These are phyloP conservation scores for Fusarium continuum DNA, from an alignment of 2,329 filamentous ascomycete genomes.

Conservation along the genomic window DNA sequence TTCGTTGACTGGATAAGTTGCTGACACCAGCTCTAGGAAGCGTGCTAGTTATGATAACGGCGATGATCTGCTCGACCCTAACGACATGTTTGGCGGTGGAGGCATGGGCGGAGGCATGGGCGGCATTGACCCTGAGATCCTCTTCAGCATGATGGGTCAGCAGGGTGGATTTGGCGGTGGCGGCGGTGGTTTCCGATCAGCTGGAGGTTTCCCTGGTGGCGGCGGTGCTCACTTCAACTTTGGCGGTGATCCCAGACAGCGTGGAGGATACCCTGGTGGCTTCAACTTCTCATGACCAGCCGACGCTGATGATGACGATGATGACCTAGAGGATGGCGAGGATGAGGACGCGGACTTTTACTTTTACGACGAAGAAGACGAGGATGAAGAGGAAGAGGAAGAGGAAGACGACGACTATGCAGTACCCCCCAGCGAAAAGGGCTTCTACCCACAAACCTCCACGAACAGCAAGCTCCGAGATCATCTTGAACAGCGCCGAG, in stretches of 20 bases:
- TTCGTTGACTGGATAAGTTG: neutral
- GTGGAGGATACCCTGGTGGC: constrained; percentile 51
- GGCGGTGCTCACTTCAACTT: constrained; percentile 69
- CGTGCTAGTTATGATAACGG: constrained; percentile 90
- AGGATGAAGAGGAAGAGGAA: constrained; percentile 36
- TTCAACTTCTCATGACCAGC: constrained; percentile 62
- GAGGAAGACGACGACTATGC: constrained; percentile 41
- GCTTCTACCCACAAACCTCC: constrained; percentile 15
- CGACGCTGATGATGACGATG: constrained; percentile 49
- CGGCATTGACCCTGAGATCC: constrained; percentile 78
- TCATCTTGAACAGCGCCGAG: constrained; percentile 46
- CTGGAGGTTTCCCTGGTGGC: constrained; percentile 62
- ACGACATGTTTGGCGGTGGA: constrained; percentile 81
- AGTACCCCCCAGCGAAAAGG: constrained; percentile 35
- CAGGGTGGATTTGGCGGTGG: constrained; percentile 66
- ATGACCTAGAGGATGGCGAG: constrained; percentile 47
- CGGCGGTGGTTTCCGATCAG: constrained; percentile 62
- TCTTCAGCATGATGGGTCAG: constrained; percentile 85
- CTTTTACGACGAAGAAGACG: constrained; percentile 38
- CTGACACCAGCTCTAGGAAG: constrained; percentile 69
- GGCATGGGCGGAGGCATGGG: constrained; percentile 73
- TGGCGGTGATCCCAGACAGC: constrained; percentile 50
- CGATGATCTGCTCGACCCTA: constrained; percentile 87
- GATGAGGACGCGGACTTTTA: constrained; percentile 43
- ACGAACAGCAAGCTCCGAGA: constrained; percentile 43